phyloP scores from a whole-genome alignment of 805 yeast species.

The Metschnikowia koreensis region DNA sequence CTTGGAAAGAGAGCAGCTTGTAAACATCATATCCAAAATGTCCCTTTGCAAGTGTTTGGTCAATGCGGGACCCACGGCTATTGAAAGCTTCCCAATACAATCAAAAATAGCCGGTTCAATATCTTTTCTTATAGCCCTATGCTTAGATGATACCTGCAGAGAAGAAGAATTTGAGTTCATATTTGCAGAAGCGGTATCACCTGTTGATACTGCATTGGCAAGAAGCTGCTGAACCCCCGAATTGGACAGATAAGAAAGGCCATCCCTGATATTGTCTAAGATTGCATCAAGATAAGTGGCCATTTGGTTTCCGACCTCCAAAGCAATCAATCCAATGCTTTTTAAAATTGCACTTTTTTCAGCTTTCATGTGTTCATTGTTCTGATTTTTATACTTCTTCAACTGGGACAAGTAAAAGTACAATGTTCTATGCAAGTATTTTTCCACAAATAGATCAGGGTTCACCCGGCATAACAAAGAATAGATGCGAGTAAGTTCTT shows the following conservation, averaged over 20 bases:
- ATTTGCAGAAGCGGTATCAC: constrained; percentile 19
- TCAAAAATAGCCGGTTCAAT: constrained; percentile 84
- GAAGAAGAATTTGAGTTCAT: constrained; percentile 26
- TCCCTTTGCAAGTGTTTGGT: constrained; percentile 86
- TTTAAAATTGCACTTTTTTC: constrained; percentile 76
- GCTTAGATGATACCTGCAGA: constrained; percentile 45
- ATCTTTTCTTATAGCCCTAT: constrained; percentile 59
- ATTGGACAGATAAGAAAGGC: constrained; percentile 47
- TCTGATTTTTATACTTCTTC: constrained; percentile 56
- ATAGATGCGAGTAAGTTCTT: constrained; percentile 78
- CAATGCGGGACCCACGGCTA: constrained; percentile 89
- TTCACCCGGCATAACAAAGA: constrained; percentile 82
- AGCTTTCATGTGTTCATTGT: constrained; percentile 35
- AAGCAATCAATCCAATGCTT: constrained; percentile 82
- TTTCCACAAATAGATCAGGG: constrained; percentile 70
- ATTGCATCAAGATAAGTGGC: constrained; percentile 86
- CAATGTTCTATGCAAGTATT: constrained; percentile 76
- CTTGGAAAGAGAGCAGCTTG: constrained; percentile 76
- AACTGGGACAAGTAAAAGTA: constrained; percentile 74
- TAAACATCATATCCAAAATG: constrained; percentile 70
- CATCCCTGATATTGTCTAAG: constrained; percentile 79
- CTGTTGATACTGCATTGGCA: constrained; percentile 38
- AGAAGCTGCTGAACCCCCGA: constrained; percentile 40
- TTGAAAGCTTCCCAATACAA: constrained; percentile 82
- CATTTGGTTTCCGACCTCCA: constrained; percentile 77